Percentiles rank a stretch among this genome's conserved stretches.
Evolutionary conservation across 169 alveolate genomes (phyloP).

Genomic region (Cryptosporidium parvum): DNA sequence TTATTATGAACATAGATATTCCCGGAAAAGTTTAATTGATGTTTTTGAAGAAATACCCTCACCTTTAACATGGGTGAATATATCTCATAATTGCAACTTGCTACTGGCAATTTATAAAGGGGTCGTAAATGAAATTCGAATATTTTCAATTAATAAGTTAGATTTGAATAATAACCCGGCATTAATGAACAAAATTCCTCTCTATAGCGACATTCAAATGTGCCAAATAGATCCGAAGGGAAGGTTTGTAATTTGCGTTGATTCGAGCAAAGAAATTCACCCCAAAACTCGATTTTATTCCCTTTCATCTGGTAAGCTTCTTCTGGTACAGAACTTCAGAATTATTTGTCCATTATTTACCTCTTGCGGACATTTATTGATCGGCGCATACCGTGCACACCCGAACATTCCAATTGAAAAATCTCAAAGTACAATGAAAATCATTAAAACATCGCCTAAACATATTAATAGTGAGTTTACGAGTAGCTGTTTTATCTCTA

Average conservation of each 20-base stretch:
- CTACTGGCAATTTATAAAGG: slow-evolving; percentile 33
- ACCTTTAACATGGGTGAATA: slow-evolving; percentile 22
- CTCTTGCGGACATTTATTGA: slow-evolving; percentile 41
- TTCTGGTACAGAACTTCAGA: slow-evolving; percentile 10
- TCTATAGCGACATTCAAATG: slow-evolving; percentile 24
- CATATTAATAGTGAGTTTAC: not conserved
- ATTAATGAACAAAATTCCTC: slow-evolving; percentile 21
- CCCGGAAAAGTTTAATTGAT: not conserved
- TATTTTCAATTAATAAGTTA: slow-evolving; percentile 8
- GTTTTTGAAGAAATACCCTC: slow-evolving; percentile 12
- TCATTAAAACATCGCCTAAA: not conserved
- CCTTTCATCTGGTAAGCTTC: slow-evolving; percentile 11
- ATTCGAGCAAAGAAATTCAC: slow-evolving; percentile 33
- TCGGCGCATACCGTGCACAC: slow-evolving; percentile 2
- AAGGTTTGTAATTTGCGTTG: slow-evolving; percentile 40
- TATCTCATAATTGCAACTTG: slow-evolving; percentile 1
- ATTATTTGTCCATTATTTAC: slow-evolving; percentile 46
- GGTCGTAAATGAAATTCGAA: slow-evolving; percentile 25
- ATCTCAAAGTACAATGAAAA: not conserved
- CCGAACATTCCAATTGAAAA: not conserved
- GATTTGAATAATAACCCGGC: not conserved
- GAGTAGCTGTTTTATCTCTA: not conserved
- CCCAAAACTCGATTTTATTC: slow-evolving; percentile 46
- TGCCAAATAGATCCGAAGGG: slow-evolving; percentile 48
- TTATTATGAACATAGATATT: slow-evolving; percentile 14